A percentile compares a stretch with the other conserved stretches of the same genome.
Evolutionary conservation across 1,284 basidiomycete genomes (phyloP).

Genomic region (Kalmanozyma brasiliensis): DNA sequence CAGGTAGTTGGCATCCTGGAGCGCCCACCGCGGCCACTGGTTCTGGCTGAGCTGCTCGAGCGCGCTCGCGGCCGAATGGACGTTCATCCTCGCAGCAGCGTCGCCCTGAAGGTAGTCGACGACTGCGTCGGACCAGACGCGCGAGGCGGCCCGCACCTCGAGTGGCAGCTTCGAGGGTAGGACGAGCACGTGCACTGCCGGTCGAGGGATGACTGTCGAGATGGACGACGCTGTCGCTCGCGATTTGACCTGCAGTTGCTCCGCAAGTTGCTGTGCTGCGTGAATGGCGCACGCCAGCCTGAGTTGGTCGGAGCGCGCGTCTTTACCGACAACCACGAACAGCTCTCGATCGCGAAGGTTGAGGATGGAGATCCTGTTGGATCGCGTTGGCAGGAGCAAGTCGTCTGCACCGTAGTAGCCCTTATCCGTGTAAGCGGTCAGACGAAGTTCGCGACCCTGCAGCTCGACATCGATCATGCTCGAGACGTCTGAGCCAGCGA

Average conservation of each 20-base stretch:
- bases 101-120: slow-evolving; percentile 24
- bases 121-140: slow-evolving; percentile 47
- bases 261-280: slow-evolving; percentile 40
- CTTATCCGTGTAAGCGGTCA: slow-evolving; percentile 15
- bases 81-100: slow-evolving; percentile 34
- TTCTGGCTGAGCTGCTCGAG: slow-evolving; percentile 27
- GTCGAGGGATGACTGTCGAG: slow-evolving; percentile 24
- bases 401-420: slow-evolving; percentile 38
- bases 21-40: slow-evolving; percentile 26
- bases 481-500: slow-evolving; percentile 15
- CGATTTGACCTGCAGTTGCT: slow-evolving; percentile 15
- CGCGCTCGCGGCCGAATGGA: slow-evolving; percentile 23
- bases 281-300: slow-evolving; percentile 39
- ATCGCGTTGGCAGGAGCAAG: slow-evolving; percentile 27
- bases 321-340: slow-evolving; percentile 54
- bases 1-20: slow-evolving; percentile 35
- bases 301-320: slow-evolving; percentile 42
- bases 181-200: slow-evolving; percentile 57
- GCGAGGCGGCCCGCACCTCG: slow-evolving; percentile 47
- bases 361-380: slow-evolving; percentile 45
- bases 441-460: slow-evolving; percentile 16
- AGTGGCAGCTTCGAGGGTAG: slow-evolving; percentile 50
- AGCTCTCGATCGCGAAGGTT: slow-evolving; percentile 47
- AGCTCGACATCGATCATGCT: slow-evolving; percentile 32
- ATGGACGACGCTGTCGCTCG: slow-evolving; percentile 4